Percentiles rank a stretch among this genome's conserved stretches.
phyloP scores from a whole-genome alignment of 495 filamentous ascomycete species.

The Neurospora sp. region DNA sequence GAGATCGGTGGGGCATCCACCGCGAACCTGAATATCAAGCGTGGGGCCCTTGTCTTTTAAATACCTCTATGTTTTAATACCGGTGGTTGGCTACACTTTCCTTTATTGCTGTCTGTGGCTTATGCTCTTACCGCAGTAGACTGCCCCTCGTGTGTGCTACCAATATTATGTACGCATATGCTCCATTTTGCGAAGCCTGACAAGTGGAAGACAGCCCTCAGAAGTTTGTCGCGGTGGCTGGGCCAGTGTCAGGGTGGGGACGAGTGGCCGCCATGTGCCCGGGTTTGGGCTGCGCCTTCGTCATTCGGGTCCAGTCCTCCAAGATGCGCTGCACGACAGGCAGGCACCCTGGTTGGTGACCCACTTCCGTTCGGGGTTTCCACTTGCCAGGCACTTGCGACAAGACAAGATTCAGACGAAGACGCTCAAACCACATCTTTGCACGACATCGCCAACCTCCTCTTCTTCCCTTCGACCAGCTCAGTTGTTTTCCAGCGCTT shows the following conservation, averaged over 20 bases:
- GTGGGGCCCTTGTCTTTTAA: not conserved
- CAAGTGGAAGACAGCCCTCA: too few relatives aligned
- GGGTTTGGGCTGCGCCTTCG: not conserved
- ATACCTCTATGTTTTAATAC: not conserved
- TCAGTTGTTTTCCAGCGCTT: not conserved
- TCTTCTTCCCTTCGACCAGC: not conserved
- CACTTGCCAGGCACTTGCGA: not conserved
- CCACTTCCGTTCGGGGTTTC: not conserved
- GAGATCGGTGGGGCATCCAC: not conserved
- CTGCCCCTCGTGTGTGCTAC: not conserved
- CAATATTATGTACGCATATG: not conserved
- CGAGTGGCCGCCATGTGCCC: not conserved
- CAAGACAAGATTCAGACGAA: not conserved
- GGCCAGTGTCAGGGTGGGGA: not conserved
- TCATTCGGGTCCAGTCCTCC: not conserved
- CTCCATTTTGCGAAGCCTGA: not conserved
- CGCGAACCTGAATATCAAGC: not conserved
- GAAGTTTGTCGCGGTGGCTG: not conserved
- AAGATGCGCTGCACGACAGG: not conserved
- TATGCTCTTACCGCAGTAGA: not conserved
- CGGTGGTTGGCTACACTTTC: not conserved
- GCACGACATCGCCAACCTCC: not conserved
- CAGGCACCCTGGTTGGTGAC: not conserved
- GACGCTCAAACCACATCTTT: not conserved
- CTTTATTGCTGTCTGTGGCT: not conserved